Evolutionary conservation across 108 stramenopile genomes (phyloP).

Genomic region (Aurantiochytrium sp.): DNA sequence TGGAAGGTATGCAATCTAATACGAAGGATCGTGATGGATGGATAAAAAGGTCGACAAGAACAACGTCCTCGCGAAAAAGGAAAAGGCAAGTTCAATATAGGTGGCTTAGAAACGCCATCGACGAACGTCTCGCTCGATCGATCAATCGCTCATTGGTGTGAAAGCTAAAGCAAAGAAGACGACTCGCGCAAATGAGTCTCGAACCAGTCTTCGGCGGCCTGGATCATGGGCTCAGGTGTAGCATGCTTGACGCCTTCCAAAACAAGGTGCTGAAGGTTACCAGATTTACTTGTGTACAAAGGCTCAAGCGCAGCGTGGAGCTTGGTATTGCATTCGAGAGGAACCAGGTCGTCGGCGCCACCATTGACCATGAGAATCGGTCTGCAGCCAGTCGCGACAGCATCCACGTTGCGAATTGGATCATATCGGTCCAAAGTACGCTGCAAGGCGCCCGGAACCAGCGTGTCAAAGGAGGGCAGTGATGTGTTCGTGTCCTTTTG

Average conservation of each 20-base stretch:
- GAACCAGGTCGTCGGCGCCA: neutral
- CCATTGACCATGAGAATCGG: neutral
- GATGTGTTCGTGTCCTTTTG: neutral
- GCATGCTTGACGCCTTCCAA: neutral
- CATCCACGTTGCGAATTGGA: neutral
- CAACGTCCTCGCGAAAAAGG: too few relatives aligned
- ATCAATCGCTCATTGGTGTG: too few relatives aligned
- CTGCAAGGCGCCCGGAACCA: neutral
- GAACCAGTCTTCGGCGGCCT: neutral
- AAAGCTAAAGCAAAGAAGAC: too few relatives aligned
- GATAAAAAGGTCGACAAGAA: too few relatives aligned
- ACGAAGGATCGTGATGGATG: too few relatives aligned
- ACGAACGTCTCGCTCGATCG: too few relatives aligned
- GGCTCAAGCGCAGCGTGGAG: neutral
- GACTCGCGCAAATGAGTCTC: neutral
- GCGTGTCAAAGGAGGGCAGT: neutral
- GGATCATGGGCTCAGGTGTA: neutral
- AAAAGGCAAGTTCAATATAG: too few relatives aligned
- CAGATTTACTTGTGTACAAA: neutral
- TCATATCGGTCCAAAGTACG: neutral
- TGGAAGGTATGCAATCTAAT: too few relatives aligned
- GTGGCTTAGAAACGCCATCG: too few relatives aligned
- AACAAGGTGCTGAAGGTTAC: neutral
- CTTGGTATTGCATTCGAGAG: neutral
- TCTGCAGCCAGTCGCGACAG: neutral